Percentiles rank a stretch among this genome's conserved stretches.
phyloP scores from a whole-genome alignment of 768 basidiomycete species.

The Saitozyma sp. region DNA sequence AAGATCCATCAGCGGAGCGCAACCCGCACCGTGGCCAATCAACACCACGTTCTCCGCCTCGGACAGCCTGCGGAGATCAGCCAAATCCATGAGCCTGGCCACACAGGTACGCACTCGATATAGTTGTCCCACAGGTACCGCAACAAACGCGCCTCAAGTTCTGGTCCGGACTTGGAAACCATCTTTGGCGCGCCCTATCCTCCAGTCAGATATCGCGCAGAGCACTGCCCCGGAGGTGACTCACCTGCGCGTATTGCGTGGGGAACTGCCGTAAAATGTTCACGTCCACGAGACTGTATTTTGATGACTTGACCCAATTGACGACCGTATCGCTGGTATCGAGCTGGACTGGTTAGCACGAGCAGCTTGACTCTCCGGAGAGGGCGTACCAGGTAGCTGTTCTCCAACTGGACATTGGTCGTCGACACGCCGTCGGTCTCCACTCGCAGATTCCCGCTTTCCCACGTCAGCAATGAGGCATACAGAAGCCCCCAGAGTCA shows the following conservation, averaged over 20 bases:
- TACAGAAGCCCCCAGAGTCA: too few species aligned
- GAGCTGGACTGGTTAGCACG: conserved; percentile 60
- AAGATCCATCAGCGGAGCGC: conserved; percentile 71
- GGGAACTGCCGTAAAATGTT: conserved; percentile 63
- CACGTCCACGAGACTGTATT: conserved; percentile 78
- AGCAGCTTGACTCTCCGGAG: neutral
- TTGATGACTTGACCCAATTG: conserved; percentile 67
- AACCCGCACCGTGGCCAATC: conserved; percentile 85
- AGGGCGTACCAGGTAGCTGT: conserved; percentile 73
- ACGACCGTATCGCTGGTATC: conserved; percentile 80
- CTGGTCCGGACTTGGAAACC: conserved; percentile 27
- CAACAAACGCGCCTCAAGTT: conserved; percentile 60
- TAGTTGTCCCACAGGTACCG: conserved; percentile 96
- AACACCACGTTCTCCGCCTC: conserved; percentile 71
- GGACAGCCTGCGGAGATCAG: conserved; percentile 61
- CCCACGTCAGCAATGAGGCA: neutral
- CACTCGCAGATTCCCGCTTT: conserved; percentile 81
- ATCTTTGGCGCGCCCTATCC: conserved; percentile 19
- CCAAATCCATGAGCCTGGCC: neutral
- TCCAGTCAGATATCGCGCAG: neutral
- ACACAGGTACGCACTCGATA: conserved; percentile 66
- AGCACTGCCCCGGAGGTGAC: neutral
- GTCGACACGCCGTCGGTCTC: conserved; percentile 70
- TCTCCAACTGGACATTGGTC: conserved; percentile 69
- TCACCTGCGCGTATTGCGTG: conserved; percentile 30